These are phyloP conservation scores for Starmera caribaea DNA, from an alignment of 805 yeast species.

Conservation along the genomic window DNA sequence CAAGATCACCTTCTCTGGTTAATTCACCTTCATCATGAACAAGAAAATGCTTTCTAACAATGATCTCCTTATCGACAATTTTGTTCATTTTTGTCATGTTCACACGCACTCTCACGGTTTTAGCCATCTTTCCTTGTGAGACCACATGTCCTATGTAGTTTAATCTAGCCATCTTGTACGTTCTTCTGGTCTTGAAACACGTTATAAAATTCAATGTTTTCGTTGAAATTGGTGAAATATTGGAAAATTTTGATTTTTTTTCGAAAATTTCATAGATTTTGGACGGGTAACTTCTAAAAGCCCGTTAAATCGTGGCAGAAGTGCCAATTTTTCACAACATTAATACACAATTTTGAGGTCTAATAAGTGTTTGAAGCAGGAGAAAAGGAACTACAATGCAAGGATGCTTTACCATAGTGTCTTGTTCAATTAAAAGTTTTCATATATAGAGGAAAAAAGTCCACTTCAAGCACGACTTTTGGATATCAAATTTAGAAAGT, in stretches of 20 bases:
- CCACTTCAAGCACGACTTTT: too few species aligned
- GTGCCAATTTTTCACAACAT: too few species aligned
- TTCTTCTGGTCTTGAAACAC: background rate
- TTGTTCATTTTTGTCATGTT: conserved; percentile 67
- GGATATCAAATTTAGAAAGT: conserved; percentile 1
- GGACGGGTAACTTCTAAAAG: too few species aligned
- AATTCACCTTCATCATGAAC: conserved; percentile 92
- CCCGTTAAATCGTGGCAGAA: too few species aligned
- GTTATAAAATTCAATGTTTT: background rate
- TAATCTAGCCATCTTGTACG: conserved; percentile 67
- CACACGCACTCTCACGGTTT: conserved; percentile 90
- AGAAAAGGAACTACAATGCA: too few species aligned
- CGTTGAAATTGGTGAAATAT: too few species aligned
- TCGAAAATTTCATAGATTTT: too few species aligned
- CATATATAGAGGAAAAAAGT: background rate
- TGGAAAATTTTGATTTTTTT: too few species aligned
- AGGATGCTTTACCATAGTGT: too few species aligned
- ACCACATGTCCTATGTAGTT: conserved; percentile 88
- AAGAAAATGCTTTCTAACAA: conserved; percentile 60
- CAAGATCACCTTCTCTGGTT: conserved; percentile 92
- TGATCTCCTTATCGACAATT: conserved; percentile 43
- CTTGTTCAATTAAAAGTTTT: too few species aligned
- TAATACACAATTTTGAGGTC: too few species aligned
- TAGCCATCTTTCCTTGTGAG: conserved; percentile 93
- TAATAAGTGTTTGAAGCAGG: too few species aligned